Percentiles rank a stretch among this genome's conserved stretches.
These are phyloP conservation scores for Penicillium freii DNA, from an alignment of 2,329 filamentous ascomycete species.

Conservation along the genomic window DNA sequence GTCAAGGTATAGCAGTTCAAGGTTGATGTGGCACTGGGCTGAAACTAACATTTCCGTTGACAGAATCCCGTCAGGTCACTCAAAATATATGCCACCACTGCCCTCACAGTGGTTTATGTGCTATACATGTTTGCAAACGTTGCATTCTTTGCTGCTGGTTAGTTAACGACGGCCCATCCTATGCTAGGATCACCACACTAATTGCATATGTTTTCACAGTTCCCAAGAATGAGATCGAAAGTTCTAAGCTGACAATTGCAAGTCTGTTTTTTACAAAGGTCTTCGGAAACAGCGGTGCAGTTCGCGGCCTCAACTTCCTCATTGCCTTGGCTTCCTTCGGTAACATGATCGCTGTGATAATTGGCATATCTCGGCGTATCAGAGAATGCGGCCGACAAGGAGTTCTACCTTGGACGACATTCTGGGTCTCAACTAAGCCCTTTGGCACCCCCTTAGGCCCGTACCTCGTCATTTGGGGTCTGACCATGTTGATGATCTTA, in stretches of 20 bases:
- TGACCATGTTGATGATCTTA: conserved; percentile 60
- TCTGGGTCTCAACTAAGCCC: conserved; percentile 62
- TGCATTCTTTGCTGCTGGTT: conserved; percentile 56
- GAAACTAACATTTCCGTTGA: neutral
- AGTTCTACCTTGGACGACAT: conserved; percentile 55
- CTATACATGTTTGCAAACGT: conserved; percentile 60
- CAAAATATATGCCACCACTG: conserved; percentile 3
- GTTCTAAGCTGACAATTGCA: conserved; percentile 54
- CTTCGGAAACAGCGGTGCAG: conserved; percentile 51
- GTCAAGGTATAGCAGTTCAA: conserved; percentile 43
- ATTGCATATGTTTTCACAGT: neutral
- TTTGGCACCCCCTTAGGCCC: conserved; percentile 62
- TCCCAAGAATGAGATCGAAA: conserved; percentile 51
- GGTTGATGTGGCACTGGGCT: neutral
- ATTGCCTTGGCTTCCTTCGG: conserved; percentile 59
- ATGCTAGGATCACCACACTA: neutral
- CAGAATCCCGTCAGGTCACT: conserved; percentile 57
- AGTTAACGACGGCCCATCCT: conserved; percentile 18
- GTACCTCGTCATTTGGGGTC: conserved; percentile 55
- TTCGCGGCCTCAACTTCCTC: conserved; percentile 56
- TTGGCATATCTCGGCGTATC: conserved; percentile 56
- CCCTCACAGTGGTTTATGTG: conserved; percentile 21
- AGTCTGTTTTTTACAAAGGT: conserved; percentile 58
- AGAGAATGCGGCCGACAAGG: conserved; percentile 61
- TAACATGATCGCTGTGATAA: conserved; percentile 55